These are phyloP conservation scores for Paramecium octaurelia DNA, from an alignment of 73 alveolate species.

Conservation along the genomic window DNA sequence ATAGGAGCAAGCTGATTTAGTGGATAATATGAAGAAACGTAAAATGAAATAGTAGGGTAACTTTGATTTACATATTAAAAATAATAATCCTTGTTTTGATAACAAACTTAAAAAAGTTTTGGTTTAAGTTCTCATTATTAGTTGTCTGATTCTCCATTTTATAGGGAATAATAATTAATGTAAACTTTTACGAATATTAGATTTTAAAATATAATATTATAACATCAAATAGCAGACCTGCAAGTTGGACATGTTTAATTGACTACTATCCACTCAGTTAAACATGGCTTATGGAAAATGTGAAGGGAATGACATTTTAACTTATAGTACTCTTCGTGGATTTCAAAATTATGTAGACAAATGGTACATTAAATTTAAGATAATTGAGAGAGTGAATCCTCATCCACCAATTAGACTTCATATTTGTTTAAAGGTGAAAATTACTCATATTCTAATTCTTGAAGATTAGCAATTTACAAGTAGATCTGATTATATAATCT, in stretches of 20 bases:
- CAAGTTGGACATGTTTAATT: slow-evolving; percentile 54
- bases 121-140: not conserved
- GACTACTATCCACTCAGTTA: slow-evolving; percentile 31
- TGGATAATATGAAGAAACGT: too few species aligned
- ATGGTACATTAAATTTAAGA: not conserved
- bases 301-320: slow-evolving; percentile 24
- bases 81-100: not conserved
- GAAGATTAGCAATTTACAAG: not conserved
- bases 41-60: not conserved
- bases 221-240: not conserved
- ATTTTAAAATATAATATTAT: not conserved
- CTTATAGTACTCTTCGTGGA: slow-evolving; percentile 23
- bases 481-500: not conserved
- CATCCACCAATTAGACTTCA: not conserved
- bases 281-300: slow-evolving; percentile 37
- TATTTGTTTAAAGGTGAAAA: not conserved
- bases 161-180: not conserved
- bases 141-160: not conserved
- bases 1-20: not conserved
- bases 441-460: not conserved
- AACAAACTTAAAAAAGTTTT: not conserved
- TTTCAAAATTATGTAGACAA: slow-evolving; percentile 9
- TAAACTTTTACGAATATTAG: not conserved
- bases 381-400: not conserved
- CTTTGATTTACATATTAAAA: not conserved